Evolutionary conservation across 148 eudicot species (phyloP), one percentile per base, ranked within the genome.

Genomic region (Hydrangea macrophylla): DNA sequence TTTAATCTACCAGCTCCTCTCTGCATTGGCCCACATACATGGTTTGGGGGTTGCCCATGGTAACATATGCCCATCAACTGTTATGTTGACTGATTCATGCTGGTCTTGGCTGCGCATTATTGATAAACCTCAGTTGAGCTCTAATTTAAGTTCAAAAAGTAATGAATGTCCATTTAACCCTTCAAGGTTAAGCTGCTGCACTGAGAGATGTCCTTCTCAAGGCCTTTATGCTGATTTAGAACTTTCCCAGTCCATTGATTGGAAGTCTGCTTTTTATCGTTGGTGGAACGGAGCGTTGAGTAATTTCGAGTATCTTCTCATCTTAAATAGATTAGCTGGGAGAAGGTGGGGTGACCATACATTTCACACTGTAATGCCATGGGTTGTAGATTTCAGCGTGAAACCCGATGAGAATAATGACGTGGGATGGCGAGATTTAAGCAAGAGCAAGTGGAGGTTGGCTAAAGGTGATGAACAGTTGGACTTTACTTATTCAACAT

Each of bases 391-490:
- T 88, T 94, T 90, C 77, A 86, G 85, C 72, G 86, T 78, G 33
- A 86, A 86, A 74, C 92, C 97, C 32, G 89, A 88, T 75, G 97
- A 81, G 64, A 74, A 76, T 39, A 75, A 67, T 68, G 84, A 79
- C 7, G 30, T 63, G 39, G 98, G 98, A 31, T 94, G 98, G 98
- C 80, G 98, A 77, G 86, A 94, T 82, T 80, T 94, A 71, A 90
- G 82, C 70, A 94, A 90, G 82, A 94, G 92, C 79, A 94, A 94
- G 78, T 94, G 98, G 98, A 92, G 97, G 62, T 73, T 94, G 74
- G 98, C 98, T 69, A 94, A 94, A 79, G 98, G 98, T 60, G 98
- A 94, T 67, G 98, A 94, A 67, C 98, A 94, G 77, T 84, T 94
- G 75, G 96, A 94, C 80, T 94, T 94, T 74, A 94, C 98, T 31